Evolutionary conservation across 148 eudicot genomes (phyloP).

Genomic region (Amaranthus palmeri): DNA sequence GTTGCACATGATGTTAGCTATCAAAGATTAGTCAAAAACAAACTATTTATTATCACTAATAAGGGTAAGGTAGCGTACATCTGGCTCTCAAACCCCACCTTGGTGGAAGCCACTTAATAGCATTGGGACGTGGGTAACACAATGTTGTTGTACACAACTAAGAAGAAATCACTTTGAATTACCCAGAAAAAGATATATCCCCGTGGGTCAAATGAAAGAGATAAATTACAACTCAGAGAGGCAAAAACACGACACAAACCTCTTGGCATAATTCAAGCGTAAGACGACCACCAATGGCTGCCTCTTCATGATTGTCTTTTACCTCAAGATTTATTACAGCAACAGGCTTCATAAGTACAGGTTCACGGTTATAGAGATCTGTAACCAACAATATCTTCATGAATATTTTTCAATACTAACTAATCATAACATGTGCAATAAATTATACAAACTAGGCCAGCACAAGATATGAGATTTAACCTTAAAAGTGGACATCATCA

Average conservation of each 20-base stretch:
- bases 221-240: not conserved
- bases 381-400: conserved; percentile 8
- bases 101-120: too few relatives aligned
- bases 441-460: not conserved
- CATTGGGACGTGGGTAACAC: too few relatives aligned
- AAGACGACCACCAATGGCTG: conserved; percentile 83
- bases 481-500: not conserved
- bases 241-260: conserved; percentile 30
- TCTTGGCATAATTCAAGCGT: conserved; percentile 78
- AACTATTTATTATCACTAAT: too few relatives aligned
- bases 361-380: conserved; percentile 86
- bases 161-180: not conserved
- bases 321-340: conserved; percentile 83
- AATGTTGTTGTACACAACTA: not conserved
- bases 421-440: not conserved
- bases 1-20: too few relatives aligned
- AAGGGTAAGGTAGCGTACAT: too few relatives aligned
- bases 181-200: not conserved
- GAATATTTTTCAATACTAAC: not conserved
- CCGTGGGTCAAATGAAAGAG: not conserved
- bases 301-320: conserved; percentile 97
- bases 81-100: too few relatives aligned
- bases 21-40: too few relatives aligned
- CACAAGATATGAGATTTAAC: not conserved
- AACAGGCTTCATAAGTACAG: conserved; percentile 73